phyloP scores from a whole-genome alignment of 2,329 filamentous ascomycete species.

The Pyrenochaeta sp. region DNA sequence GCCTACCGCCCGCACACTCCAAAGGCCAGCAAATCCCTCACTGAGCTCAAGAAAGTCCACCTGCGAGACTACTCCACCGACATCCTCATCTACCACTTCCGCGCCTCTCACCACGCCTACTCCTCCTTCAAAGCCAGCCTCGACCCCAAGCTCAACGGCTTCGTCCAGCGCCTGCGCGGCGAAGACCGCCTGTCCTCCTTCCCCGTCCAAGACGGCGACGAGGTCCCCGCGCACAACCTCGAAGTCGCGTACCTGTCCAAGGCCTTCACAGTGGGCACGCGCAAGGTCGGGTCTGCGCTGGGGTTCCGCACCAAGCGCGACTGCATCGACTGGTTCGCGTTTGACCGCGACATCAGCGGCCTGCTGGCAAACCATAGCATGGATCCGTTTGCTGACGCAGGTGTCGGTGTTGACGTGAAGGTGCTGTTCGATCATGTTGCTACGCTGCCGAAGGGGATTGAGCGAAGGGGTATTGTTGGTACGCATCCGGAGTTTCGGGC shows the following conservation, averaged over 20 bases:
- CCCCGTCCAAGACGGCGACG: conserved; percentile 18
- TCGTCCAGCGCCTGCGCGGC: conserved; percentile 14
- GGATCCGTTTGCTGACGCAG: background rate
- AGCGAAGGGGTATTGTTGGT: conserved; percentile 4
- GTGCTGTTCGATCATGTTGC: conserved; percentile 33
- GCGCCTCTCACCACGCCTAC: conserved; percentile 3
- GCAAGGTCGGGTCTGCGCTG: conserved; percentile 27
- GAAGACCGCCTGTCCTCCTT: conserved; percentile 14
- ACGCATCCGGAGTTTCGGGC: conserved; percentile 25
- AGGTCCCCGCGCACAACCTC: conserved; percentile 16
- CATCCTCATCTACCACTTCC: conserved; percentile 31
- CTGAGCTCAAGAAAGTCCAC: conserved; percentile 10
- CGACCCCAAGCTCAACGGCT: conserved; percentile 10
- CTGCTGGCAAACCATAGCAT: conserved; percentile 1
- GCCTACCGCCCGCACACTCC: too few relatives aligned
- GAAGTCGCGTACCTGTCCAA: conserved; percentile 28
- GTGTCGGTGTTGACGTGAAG: too few relatives aligned
- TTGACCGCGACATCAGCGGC: conserved; percentile 10
- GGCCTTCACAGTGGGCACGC: conserved; percentile 23
- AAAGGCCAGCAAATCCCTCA: too few relatives aligned
- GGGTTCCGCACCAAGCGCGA: conserved; percentile 20
- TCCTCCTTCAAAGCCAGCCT: conserved; percentile 10
- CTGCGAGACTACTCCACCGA: conserved; percentile 23
- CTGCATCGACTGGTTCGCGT: conserved; percentile 32
- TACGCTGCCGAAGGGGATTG: conserved; percentile 11